Evolutionary conservation across 495 filamentous ascomycete genomes (phyloP).

Genomic region (Tetracladium marchalianum): DNA sequence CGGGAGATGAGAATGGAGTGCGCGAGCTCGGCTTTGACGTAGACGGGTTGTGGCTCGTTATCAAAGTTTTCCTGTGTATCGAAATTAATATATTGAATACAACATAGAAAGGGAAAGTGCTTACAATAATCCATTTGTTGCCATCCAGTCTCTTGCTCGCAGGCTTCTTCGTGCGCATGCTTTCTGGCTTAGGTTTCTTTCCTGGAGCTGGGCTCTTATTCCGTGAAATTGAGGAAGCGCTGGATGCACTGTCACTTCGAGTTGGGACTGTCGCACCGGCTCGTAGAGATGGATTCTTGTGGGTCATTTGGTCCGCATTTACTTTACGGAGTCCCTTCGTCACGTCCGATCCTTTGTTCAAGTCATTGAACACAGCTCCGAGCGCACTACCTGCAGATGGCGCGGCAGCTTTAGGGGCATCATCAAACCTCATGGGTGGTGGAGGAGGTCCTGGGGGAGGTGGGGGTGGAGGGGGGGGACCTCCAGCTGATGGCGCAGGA

Average conservation of each 20-base stretch:
- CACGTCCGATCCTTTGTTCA: constrained; percentile 80
- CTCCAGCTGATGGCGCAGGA: constrained; percentile 24
- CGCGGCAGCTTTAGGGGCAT: constrained; percentile 30
- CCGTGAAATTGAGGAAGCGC: constrained; percentile 32
- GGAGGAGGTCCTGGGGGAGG: constrained; percentile 78
- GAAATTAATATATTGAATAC: constrained; percentile 1
- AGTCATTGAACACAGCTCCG: constrained; percentile 75
- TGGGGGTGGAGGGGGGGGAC: constrained; percentile 44
- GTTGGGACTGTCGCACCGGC: constrained; percentile 58
- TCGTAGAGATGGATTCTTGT: constrained; percentile 93
- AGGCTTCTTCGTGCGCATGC: constrained; percentile 87
- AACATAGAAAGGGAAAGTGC: constrained; percentile 6
- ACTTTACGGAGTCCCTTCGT: constrained; percentile 87
- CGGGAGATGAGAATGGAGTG: constrained; percentile 88
- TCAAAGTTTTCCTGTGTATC: constrained; percentile 74
- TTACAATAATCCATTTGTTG: constrained; percentile 86
- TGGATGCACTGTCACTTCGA: constrained; percentile 42
- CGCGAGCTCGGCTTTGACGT: constrained; percentile 66
- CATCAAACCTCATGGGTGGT: constrained; percentile 40
- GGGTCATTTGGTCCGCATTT: constrained; percentile 88
- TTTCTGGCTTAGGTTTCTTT: constrained; percentile 91
- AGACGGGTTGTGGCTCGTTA: constrained; percentile 53
- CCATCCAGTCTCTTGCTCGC: constrained; percentile 86
- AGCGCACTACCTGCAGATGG: constrained; percentile 45
- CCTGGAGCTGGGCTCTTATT: constrained; percentile 75